phyloP scores from a whole-genome alignment of 768 basidiomycete genomes.

The Serendipita sp. region DNA sequence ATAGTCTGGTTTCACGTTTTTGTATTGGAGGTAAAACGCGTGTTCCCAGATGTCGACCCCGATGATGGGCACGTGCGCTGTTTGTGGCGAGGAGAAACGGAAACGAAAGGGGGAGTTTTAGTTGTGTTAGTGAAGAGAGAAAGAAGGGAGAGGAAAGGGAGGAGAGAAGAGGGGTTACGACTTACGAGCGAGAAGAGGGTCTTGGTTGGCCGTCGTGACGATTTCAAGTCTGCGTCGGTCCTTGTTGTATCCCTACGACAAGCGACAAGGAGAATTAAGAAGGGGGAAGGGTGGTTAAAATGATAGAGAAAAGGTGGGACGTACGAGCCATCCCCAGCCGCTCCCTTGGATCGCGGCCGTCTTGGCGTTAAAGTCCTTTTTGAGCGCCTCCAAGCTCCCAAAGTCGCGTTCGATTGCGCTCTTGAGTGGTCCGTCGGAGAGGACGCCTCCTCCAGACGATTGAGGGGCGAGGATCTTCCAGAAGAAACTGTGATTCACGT shows the following conservation, averaged over 20 bases:
- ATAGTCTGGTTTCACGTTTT: slow-evolving; percentile 91
- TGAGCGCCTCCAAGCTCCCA: slow-evolving; percentile 74
- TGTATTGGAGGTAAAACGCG: slow-evolving; percentile 68
- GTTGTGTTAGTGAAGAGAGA: neutral
- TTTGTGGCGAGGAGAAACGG: neutral
- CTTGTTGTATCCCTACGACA: slow-evolving; percentile 49
- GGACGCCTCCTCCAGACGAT: slow-evolving; percentile 43
- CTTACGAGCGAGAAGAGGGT: slow-evolving; percentile 47
- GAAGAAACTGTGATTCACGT: slow-evolving; percentile 92
- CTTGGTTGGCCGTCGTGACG: slow-evolving; percentile 90
- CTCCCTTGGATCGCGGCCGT: slow-evolving; percentile 92
- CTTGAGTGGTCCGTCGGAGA: slow-evolving; percentile 43
- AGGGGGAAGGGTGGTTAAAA: too few species aligned
- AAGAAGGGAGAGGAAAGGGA: slow-evolving; percentile 17
- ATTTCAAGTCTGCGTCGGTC: slow-evolving; percentile 65
- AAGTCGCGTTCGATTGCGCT: slow-evolving; percentile 66
- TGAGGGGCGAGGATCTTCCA: slow-evolving; percentile 92
- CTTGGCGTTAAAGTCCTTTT: slow-evolving; percentile 69
- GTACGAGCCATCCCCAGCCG: slow-evolving; percentile 96
- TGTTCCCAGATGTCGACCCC: slow-evolving; percentile 98
- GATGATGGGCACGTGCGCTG: slow-evolving; percentile 78
- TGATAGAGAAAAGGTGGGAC: slow-evolving; percentile 15
- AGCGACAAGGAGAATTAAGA: too few species aligned
- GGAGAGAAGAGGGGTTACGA: slow-evolving; percentile 24
- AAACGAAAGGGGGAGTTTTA: neutral